Percentiles rank a stretch among this genome's conserved stretches.
Conservation (phyloP, 441 rosid genomes). For the Euphorbia schlechtendalii region DNA sequence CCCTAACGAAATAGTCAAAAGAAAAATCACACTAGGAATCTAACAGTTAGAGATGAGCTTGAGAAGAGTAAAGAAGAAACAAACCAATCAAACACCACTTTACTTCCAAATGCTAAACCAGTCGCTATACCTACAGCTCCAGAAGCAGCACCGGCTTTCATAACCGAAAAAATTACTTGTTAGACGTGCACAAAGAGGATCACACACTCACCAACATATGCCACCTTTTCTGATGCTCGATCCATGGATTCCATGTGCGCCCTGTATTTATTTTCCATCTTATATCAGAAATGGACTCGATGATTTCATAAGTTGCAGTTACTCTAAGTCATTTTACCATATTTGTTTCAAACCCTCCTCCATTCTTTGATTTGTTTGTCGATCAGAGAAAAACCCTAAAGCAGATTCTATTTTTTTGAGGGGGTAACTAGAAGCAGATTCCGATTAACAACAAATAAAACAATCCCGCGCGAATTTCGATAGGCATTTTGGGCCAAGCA, state of each 20-base stretch:
- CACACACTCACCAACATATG: constrained; percentile 10
- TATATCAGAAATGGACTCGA: background rate
- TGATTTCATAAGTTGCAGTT: background rate
- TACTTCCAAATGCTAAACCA: constrained; percentile 14
- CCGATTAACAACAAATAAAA: background rate
- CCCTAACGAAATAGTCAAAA: constrained; percentile 5
- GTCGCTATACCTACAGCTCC: constrained; percentile 18
- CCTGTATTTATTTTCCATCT: constrained; percentile 2
- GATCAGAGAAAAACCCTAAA: constrained; percentile 1
- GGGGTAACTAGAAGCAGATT: no score
- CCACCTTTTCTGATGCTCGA: constrained; percentile 17
- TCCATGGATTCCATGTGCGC: constrained; percentile 15
- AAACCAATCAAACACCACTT: constrained; percentile 17
- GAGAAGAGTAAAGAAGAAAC: background rate
- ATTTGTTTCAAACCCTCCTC: constrained; percentile 15
- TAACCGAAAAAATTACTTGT: background rate
- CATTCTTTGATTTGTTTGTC: background rate
- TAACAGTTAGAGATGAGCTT: background rate
- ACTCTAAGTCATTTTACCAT: background rate
- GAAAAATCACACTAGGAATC: background rate
- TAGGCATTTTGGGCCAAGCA: constrained; percentile 7
- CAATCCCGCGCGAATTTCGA: background rate
- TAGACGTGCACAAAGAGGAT: no score
- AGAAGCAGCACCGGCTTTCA: constrained; percentile 14
- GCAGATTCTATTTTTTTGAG: no score